These are phyloP conservation scores for Lasiodiplodia sp. DNA, from an alignment of 2,329 filamentous ascomycete genomes.

Conservation along the genomic window DNA sequence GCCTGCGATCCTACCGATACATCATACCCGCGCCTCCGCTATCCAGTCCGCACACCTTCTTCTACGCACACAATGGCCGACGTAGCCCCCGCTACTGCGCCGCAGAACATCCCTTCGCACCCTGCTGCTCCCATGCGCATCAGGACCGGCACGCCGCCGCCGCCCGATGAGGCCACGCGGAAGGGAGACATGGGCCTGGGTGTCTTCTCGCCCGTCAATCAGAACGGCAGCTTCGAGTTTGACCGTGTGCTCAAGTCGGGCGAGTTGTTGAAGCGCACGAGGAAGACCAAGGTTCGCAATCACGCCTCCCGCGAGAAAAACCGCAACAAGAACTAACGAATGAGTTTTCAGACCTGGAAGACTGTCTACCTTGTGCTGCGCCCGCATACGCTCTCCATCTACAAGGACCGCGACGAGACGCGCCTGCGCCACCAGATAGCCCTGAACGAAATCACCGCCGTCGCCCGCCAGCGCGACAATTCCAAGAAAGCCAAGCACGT, in stretches of 20 bases:
- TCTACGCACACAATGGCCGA: constrained; percentile 38
- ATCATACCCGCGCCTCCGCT: constrained; percentile 10
- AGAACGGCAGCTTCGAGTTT: constrained; percentile 95
- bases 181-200: constrained; percentile 48
- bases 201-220: constrained; percentile 84
- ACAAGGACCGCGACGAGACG: constrained; percentile 89
- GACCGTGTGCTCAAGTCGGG: constrained; percentile 92
- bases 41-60: neutral
- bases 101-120: constrained; percentile 35
- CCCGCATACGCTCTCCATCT: constrained; percentile 88
- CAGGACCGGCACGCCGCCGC: constrained; percentile 37
- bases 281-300: constrained; percentile 82
- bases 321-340: constrained; percentile 30
- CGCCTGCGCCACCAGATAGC: constrained; percentile 88
- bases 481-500: constrained; percentile 87
- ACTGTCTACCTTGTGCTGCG: constrained; percentile 86
- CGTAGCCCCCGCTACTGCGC: constrained; percentile 38
- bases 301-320: constrained; percentile 1
- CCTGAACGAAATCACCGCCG: constrained; percentile 88
- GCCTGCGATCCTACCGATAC: neutral
- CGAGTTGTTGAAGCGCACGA: constrained; percentile 84
- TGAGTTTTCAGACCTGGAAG: constrained; percentile 79
- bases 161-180: constrained; percentile 31
- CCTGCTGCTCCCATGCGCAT: constrained; percentile 38
- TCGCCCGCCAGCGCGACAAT: constrained; percentile 85